A percentile compares a stretch with the other conserved stretches of the same genome.
Conservation (phyloP, 805 yeast genomes). For the Metschnikowia kofuensis region DNA sequence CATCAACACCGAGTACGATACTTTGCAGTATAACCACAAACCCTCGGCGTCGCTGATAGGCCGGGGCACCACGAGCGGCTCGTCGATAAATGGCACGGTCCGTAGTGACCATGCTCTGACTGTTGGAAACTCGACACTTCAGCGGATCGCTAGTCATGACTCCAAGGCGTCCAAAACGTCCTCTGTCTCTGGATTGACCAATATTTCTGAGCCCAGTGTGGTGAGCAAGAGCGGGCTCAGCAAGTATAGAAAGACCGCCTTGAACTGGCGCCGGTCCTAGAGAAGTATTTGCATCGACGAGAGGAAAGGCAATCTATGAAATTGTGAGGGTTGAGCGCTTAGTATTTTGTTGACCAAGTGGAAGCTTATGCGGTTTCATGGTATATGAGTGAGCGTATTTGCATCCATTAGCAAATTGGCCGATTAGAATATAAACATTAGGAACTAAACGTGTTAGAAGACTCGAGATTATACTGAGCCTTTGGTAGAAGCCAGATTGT, state of each 20-base stretch:
- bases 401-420: too few species aligned
- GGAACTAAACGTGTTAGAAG: too few species aligned
- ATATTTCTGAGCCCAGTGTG: constrained; percentile 10
- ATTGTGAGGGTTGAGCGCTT: too few species aligned
- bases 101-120: constrained; percentile 4
- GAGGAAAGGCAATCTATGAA: too few species aligned
- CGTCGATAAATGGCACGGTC: constrained; percentile 1
- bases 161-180: constrained; percentile 16
- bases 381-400: too few species aligned
- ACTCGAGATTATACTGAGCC: too few species aligned
- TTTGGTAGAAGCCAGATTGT: too few species aligned
- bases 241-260: constrained; percentile 32
- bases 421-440: too few species aligned
- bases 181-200: constrained; percentile 12
- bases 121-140: constrained; percentile 1
- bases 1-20: constrained; percentile 33
- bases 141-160: constrained; percentile 19
- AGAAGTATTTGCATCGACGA: neutral
- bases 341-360: too few species aligned
- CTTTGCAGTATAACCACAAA: constrained; percentile 24
- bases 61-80: constrained; percentile 3
- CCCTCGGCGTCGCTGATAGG: constrained; percentile 14
- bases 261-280: constrained; percentile 34
- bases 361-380: too few species aligned
- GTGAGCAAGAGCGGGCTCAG: constrained; percentile 8